A percentile compares a stretch with the other conserved stretches of the same genome.
phyloP scores from a whole-genome alignment of 345 rosid species.

The Pugionium dolabratum region DNA sequence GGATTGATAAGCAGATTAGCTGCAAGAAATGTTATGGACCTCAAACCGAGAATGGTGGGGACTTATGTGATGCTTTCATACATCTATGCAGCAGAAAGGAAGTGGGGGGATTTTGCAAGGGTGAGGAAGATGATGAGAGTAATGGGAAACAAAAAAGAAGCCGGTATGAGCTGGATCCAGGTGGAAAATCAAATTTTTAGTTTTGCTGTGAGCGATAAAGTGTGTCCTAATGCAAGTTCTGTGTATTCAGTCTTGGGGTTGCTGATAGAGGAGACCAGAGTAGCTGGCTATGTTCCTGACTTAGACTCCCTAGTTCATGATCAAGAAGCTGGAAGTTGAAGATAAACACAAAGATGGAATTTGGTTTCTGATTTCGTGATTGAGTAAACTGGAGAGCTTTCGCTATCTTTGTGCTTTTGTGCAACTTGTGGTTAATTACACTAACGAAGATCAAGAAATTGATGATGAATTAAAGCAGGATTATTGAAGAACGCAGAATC shows the following conservation, averaged over 20 bases:
- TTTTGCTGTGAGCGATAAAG: slow-evolving; percentile 60
- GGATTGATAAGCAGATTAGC: slow-evolving; percentile 61
- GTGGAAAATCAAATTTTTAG: slow-evolving; percentile 59
- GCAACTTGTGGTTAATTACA: no score
- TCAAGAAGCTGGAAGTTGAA: slow-evolving; percentile 47
- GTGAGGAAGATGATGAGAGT: slow-evolving; percentile 64
- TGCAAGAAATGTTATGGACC: slow-evolving; percentile 61
- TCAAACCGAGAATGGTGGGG: slow-evolving; percentile 61
- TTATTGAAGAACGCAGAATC: slow-evolving; percentile 9
- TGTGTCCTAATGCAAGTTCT: slow-evolving; percentile 41
- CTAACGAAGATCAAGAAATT: slow-evolving; percentile 14
- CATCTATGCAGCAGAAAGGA: slow-evolving; percentile 76
- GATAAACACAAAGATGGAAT: slow-evolving; percentile 8
- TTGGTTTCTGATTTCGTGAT: background rate
- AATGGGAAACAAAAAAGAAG: slow-evolving; percentile 68
- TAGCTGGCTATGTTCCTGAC: slow-evolving; percentile 55
- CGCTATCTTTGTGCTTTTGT: no score
- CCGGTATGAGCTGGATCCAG: slow-evolving; percentile 86
- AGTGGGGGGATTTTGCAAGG: slow-evolving; percentile 68
- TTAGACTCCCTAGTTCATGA: slow-evolving; percentile 49
- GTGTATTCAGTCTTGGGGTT: slow-evolving; percentile 53
- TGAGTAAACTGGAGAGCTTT: no score
- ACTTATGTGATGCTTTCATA: slow-evolving; percentile 75
- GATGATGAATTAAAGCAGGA: background rate
- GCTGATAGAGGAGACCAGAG: slow-evolving; percentile 56